These are phyloP conservation scores for Lactarius hatsudake DNA, from an alignment of 768 basidiomycete species.

Conservation along the genomic window DNA sequence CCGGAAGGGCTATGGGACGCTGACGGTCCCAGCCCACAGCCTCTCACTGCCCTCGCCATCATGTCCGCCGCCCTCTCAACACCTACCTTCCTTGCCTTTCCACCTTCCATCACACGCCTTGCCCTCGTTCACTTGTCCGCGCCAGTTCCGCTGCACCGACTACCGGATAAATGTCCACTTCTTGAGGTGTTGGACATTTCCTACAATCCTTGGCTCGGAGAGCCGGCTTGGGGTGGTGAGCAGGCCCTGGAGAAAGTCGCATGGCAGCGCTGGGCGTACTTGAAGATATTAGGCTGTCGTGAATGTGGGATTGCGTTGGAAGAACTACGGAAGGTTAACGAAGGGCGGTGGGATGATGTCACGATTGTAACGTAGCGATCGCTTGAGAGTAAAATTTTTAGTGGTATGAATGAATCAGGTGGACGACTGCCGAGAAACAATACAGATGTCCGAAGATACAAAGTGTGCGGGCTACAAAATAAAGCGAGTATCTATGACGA, in stretches of 20 bases:
- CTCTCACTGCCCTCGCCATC: constrained; percentile 40
- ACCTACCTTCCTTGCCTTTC: constrained; percentile 49
- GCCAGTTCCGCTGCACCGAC: constrained; percentile 51
- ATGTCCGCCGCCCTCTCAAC: constrained; percentile 47
- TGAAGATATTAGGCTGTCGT: constrained; percentile 56
- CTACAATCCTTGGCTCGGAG: constrained; percentile 51
- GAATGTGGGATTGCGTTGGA: constrained; percentile 47
- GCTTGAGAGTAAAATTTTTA: constrained; percentile 10
- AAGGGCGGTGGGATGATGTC: constrained; percentile 65
- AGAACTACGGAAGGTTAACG: constrained; percentile 49
- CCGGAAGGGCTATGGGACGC: constrained; percentile 20
- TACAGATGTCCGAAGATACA: constrained; percentile 23
- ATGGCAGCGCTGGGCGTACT: constrained; percentile 55
- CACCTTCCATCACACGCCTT: constrained; percentile 62
- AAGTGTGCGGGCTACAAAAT: constrained; percentile 24
- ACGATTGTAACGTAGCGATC: constrained; percentile 40
- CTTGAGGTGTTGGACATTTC: constrained; percentile 65
- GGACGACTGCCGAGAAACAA: background rate
- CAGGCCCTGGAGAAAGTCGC: constrained; percentile 48
- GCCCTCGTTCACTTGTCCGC: constrained; percentile 52
- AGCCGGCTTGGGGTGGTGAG: constrained; percentile 32
- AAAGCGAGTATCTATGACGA: constrained; percentile 9
- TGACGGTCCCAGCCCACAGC: constrained; percentile 1
- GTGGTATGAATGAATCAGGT: background rate
- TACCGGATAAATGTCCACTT: constrained; percentile 60